phyloP scores from a whole-genome alignment of 1,284 basidiomycete species.

The Malassezia cuniculi region DNA sequence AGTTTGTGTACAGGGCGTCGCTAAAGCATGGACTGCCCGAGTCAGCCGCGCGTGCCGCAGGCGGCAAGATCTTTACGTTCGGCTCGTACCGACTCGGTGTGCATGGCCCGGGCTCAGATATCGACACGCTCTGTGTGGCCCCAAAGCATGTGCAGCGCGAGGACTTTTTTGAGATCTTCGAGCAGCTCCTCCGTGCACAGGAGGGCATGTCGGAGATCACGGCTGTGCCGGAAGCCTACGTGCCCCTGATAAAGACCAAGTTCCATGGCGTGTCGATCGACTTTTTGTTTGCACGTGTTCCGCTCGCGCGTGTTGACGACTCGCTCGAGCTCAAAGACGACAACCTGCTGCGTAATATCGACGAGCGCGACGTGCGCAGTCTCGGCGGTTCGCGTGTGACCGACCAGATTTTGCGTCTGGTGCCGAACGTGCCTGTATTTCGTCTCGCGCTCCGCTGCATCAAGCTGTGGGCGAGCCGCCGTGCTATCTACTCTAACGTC shows the following conservation, averaged over 20 bases:
- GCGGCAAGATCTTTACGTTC: conserved; percentile 97
- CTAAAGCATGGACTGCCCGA: conserved; percentile 71
- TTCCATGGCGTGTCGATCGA: conserved; percentile 87
- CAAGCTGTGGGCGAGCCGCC: conserved; percentile 89
- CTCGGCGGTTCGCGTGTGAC: conserved; percentile 90
- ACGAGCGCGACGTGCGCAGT: conserved; percentile 87
- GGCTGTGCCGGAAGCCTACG: conserved; percentile 86
- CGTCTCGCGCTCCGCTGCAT: conserved; percentile 87
- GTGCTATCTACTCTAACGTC: conserved; percentile 96
- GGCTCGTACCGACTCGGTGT: conserved; percentile 74
- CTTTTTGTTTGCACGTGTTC: conserved; percentile 78
- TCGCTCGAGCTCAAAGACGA: conserved; percentile 80
- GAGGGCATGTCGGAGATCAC: conserved; percentile 81
- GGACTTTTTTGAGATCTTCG: conserved; percentile 88
- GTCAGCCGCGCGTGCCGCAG: conserved; percentile 67
- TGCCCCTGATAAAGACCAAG: conserved; percentile 84
- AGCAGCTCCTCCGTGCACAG: conserved; percentile 70
- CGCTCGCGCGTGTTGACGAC: conserved; percentile 73
- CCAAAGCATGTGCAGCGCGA: conserved; percentile 88
- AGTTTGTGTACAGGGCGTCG: conserved; percentile 78
- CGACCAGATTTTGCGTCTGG: conserved; percentile 86
- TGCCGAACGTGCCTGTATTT: conserved; percentile 88
- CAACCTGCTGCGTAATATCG: conserved; percentile 77
- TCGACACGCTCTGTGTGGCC: conserved; percentile 96
- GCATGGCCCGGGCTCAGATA: conserved; percentile 89